Conservation (phyloP, 371 early-diverging fungal genomes). For the Coemansia sp. region DNA sequence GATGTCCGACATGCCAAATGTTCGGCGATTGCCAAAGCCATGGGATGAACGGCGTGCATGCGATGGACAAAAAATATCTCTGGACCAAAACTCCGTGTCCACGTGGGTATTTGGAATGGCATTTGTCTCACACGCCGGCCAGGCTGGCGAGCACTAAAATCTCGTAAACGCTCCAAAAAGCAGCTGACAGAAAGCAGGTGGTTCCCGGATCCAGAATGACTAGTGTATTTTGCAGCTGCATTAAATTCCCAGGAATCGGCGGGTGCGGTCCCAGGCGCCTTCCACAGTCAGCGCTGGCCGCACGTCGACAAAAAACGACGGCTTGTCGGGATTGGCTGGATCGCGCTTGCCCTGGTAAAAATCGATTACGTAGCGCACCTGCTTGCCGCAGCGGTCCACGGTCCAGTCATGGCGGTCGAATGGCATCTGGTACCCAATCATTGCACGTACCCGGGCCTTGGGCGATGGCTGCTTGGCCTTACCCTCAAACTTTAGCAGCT, state of each 20-base stretch:
- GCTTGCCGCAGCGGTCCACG: constrained; percentile 90
- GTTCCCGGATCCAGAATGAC: too few species aligned
- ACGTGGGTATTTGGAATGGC: too few species aligned
- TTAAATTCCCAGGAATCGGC: constrained; percentile 22
- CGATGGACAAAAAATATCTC: too few species aligned
- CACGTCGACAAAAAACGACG: constrained; percentile 86
- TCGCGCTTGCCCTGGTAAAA: constrained; percentile 72
- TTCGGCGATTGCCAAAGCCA: too few species aligned
- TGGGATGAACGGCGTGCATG: too few species aligned
- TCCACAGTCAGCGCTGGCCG: constrained; percentile 71
- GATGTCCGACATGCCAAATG: too few species aligned
- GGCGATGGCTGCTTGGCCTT: constrained; percentile 81
- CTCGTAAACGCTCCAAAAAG: too few species aligned
- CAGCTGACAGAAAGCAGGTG: too few species aligned
- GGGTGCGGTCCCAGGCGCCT: constrained; percentile 60
- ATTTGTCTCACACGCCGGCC: too few species aligned
- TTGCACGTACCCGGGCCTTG: constrained; percentile 72
- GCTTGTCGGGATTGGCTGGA: constrained; percentile 57
- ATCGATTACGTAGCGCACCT: constrained; percentile 92
- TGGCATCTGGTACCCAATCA: constrained; percentile 76
- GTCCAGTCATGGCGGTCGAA: constrained; percentile 99
- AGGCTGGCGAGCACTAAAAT: too few species aligned
- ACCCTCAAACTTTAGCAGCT: constrained; percentile 83
- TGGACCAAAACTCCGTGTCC: too few species aligned
- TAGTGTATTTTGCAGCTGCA: too few species aligned